Conservation (phyloP, 148 eudicot genomes). For the Pouteria glomerata region DNA sequence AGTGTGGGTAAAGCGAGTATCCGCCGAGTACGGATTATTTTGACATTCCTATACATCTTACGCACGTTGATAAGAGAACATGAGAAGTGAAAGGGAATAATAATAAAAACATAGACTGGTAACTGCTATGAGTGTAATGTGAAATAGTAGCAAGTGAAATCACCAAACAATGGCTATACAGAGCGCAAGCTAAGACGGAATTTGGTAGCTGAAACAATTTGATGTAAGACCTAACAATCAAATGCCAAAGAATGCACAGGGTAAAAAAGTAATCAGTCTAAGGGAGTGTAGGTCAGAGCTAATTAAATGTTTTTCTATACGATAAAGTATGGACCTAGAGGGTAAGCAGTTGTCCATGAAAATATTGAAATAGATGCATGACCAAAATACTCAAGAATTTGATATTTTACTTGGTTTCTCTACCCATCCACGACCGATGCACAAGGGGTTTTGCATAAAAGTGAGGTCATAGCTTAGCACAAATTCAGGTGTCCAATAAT, state of each 20-base stretch:
- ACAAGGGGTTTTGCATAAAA: neutral
- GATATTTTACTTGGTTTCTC: neutral
- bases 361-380: neutral
- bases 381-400: neutral
- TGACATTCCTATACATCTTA: too few species aligned
- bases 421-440: neutral
- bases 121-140: too few species aligned
- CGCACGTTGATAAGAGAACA: slow-evolving; percentile 11
- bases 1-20: too few species aligned
- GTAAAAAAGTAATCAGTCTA: neutral
- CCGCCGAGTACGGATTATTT: too few species aligned
- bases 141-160: neutral
- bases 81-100: neutral
- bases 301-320: too few species aligned
- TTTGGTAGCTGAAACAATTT: neutral
- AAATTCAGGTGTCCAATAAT: neutral
- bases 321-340: too few species aligned
- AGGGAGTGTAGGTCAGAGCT: neutral
- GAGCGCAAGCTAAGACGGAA: neutral
- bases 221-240: neutral
- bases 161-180: neutral
- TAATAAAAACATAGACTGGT: neutral
- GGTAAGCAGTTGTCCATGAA: neutral
- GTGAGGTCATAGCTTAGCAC: neutral
- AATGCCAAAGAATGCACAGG: neutral